These are phyloP conservation scores for Lactarius hengduanensis DNA, from an alignment of 768 basidiomycete species.

Conservation along the genomic window DNA sequence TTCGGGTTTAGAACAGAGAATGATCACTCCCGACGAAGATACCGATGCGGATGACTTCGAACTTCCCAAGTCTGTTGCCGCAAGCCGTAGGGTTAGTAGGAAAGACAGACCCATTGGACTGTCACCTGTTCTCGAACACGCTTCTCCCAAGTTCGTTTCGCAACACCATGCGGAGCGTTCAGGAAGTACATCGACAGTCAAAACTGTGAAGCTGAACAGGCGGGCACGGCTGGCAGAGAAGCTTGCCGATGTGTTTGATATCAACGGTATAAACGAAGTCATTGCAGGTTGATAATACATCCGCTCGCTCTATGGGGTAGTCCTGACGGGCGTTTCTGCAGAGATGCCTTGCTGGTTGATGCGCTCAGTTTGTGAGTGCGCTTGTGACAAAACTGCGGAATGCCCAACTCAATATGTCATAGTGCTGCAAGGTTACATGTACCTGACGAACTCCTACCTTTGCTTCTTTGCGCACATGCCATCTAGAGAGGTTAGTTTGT, in stretches of 20 bases:
- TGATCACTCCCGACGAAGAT: conserved; percentile 25
- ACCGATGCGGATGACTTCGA: conserved; percentile 31
- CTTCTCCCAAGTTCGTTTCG: conserved; percentile 20
- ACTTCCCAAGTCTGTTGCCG: conserved; percentile 20
- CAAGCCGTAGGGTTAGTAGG: conserved; percentile 12
- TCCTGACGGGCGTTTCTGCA: conserved; percentile 32
- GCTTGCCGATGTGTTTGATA: conserved; percentile 82
- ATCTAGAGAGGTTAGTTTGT: conserved; percentile 65
- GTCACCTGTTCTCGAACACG: conserved; percentile 20
- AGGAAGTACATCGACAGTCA: conserved; percentile 60
- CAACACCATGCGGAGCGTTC: conserved; percentile 27
- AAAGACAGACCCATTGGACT: conserved; percentile 17
- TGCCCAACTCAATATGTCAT: conserved; percentile 22
- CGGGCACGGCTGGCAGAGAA: conserved; percentile 81
- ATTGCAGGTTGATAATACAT: conserved; percentile 57
- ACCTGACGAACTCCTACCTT: conserved; percentile 86
- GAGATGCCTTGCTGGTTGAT: conserved; percentile 96
- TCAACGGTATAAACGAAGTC: conserved; percentile 81
- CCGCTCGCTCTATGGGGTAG: conserved; percentile 15
- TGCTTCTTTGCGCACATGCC: conserved; percentile 99
- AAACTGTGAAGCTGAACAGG: conserved; percentile 67
- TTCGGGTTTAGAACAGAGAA: conserved; percentile 13
- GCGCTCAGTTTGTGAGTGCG: conserved; percentile 77
- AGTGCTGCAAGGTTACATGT: conserved; percentile 98
- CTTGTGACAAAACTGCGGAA: conserved; percentile 10